phyloP scores from a whole-genome alignment of 1,284 basidiomycete genomes.

The Cryptococcus sp. region DNA sequence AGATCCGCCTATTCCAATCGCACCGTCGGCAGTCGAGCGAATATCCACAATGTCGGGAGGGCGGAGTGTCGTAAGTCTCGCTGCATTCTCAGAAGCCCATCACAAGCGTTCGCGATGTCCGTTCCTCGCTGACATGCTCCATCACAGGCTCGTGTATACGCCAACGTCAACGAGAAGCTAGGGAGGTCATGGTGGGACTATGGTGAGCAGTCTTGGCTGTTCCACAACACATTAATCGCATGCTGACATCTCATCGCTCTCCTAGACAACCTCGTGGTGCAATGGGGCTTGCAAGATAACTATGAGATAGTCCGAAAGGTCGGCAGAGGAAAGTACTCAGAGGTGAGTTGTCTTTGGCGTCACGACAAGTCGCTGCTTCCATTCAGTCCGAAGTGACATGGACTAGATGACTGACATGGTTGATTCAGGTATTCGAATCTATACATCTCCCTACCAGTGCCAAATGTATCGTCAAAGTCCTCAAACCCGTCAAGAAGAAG shows the following conservation, averaged over 20 bases:
- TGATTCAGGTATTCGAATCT: constrained; percentile 85
- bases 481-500: constrained; percentile 99
- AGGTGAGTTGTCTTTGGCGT: constrained; percentile 59
- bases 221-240: not conserved
- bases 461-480: constrained; percentile 97
- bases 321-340: constrained; percentile 93
- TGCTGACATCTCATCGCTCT: not conserved
- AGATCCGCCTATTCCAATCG: too few species aligned
- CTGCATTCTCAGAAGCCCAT: not conserved
- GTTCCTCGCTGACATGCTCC: constrained; percentile 1
- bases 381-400: not conserved
- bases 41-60: not conserved
- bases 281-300: constrained; percentile 95
- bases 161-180: constrained; percentile 62
- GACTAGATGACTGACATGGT: not conserved
- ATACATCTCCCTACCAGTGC: constrained; percentile 90
- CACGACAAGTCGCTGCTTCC: not conserved
- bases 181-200: constrained; percentile 65
- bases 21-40: not conserved
- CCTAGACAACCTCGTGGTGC: constrained; percentile 84
- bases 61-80: not conserved
- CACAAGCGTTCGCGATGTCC: not conserved
- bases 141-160: constrained; percentile 58
- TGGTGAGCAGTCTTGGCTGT: constrained; percentile 49
- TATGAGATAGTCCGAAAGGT: constrained; percentile 98